These are phyloP conservation scores for Thelephora aurantiotincta DNA, from an alignment of 768 basidiomycete species.

Conservation along the genomic window DNA sequence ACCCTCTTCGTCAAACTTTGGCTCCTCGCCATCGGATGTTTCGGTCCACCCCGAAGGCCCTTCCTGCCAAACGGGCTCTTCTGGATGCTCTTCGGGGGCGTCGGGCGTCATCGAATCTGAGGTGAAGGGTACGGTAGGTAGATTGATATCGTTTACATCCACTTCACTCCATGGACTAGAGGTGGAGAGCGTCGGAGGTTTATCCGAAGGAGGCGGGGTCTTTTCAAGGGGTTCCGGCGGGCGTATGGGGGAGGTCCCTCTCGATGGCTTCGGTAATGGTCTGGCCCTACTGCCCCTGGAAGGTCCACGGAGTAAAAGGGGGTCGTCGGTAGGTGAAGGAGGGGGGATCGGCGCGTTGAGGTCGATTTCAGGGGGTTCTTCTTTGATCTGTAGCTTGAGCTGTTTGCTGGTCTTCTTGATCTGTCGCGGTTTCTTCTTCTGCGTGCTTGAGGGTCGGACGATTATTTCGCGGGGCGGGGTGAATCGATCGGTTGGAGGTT, in stretches of 20 bases:
- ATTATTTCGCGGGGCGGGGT: constrained; percentile 56
- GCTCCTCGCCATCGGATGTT: constrained; percentile 7
- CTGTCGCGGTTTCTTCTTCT: constrained; percentile 19
- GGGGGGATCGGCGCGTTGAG: constrained; percentile 46
- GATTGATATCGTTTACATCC: not conserved
- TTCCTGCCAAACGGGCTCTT: too few relatives aligned
- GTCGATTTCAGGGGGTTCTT: constrained; percentile 52
- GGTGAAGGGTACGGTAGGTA: too few relatives aligned
- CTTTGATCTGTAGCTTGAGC: constrained; percentile 29
- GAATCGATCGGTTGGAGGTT: constrained; percentile 54
- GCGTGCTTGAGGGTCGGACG: constrained; percentile 26
- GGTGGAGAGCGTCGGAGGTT: constrained; percentile 9
- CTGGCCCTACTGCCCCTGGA: constrained; percentile 7
- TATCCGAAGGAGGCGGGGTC: not conserved
- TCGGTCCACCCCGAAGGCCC: constrained; percentile 9
- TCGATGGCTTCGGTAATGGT: constrained; percentile 1
- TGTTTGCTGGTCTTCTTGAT: constrained; percentile 10
- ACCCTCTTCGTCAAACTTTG: constrained; percentile 23
- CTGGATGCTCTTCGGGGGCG: too few relatives aligned
- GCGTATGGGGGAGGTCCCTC: constrained; percentile 15
- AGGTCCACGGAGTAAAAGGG: constrained; percentile 43
- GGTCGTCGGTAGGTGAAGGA: constrained; percentile 65
- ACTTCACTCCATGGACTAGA: constrained; percentile 3
- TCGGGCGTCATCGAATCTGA: too few relatives aligned
- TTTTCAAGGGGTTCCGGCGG: constrained; percentile 3